A percentile compares a stretch with the other conserved stretches of the same genome.
These are phyloP conservation scores for Podospora appendiculata DNA, from an alignment of 495 filamentous ascomycete species.

Conservation along the genomic window DNA sequence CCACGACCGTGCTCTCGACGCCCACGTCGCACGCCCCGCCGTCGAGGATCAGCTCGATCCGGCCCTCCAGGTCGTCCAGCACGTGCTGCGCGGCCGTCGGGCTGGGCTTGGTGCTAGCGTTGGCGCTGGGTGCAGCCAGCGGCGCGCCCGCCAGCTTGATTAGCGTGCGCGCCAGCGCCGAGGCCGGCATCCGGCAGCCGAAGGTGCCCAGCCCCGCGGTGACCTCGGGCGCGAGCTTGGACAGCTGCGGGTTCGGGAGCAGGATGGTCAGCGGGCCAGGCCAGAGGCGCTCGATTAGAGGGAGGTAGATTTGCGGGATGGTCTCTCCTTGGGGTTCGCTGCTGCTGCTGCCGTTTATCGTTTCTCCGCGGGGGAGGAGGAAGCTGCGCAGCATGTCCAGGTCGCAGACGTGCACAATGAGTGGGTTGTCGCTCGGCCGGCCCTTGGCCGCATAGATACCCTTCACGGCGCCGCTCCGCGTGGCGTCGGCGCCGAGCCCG, in stretches of 20 bases:
- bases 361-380: conserved; percentile 21
- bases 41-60: conserved; percentile 86
- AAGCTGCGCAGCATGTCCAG: conserved; percentile 67
- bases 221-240: conserved; percentile 68
- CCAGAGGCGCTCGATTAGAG: conserved; percentile 82
- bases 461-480: conserved; percentile 69
- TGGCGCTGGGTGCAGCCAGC: conserved; percentile 90
- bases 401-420: conserved; percentile 88
- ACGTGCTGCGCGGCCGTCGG: conserved; percentile 89
- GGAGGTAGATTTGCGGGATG: conserved; percentile 76
- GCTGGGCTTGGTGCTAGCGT: conserved; percentile 84
- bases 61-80: conserved; percentile 68
- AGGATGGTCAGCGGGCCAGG: conserved; percentile 92
- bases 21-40: conserved; percentile 81
- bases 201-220: conserved; percentile 79
- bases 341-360: background rate
- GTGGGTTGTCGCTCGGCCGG: conserved; percentile 84
- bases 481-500: conserved; percentile 91
- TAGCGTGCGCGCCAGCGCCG: conserved; percentile 73
- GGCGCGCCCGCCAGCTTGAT: conserved; percentile 70
- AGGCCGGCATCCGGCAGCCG: conserved; percentile 82
- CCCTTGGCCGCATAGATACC: conserved; percentile 90
- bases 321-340: conserved; percentile 15
- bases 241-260: conserved; percentile 51
- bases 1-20: conserved; percentile 94